These are phyloP conservation scores for Henningerozyma blattae DNA, from an alignment of 805 yeast genomes.

Conservation along the genomic window DNA sequence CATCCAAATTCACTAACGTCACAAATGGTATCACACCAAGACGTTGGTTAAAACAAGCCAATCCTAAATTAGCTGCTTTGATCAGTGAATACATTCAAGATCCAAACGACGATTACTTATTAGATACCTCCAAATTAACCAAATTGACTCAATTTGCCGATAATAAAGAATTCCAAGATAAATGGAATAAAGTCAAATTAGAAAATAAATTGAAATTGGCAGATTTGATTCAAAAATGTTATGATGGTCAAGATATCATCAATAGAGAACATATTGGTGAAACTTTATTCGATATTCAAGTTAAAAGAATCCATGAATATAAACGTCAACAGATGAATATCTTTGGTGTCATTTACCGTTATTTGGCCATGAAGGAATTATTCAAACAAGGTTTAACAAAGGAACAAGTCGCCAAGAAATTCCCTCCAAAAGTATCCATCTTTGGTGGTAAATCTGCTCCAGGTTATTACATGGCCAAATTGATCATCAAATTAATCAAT, in stretches of 20 bases:
- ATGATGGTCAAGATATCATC: conserved; percentile 42
- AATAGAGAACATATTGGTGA: conserved; percentile 43
- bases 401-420: conserved; percentile 46
- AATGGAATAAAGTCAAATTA: conserved; percentile 63
- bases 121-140: conserved; percentile 56
- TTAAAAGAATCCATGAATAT: conserved; percentile 90
- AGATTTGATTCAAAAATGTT: conserved; percentile 46
- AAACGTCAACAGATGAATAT: conserved; percentile 91
- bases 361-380: conserved; percentile 55
- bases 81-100: conserved; percentile 50
- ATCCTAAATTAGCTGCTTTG: conserved; percentile 65
- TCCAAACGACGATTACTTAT: conserved; percentile 57
- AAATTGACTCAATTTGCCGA: conserved; percentile 53
- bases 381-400: conserved; percentile 32
- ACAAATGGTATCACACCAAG: conserved; percentile 95
- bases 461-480: conserved; percentile 93
- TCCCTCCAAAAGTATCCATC: conserved; percentile 63
- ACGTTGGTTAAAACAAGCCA: conserved; percentile 92
- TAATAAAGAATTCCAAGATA: conserved; percentile 51
- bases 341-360: conserved; percentile 79
- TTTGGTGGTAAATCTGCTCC: conserved; percentile 97
- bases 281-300: conserved; percentile 82
- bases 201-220: conserved; percentile 61
- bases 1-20: conserved; percentile 77
- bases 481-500: conserved; percentile 76